Evolutionary conservation across 2,329 filamentous ascomycete genomes (phyloP).

Genomic region (Beauveria sp.): DNA sequence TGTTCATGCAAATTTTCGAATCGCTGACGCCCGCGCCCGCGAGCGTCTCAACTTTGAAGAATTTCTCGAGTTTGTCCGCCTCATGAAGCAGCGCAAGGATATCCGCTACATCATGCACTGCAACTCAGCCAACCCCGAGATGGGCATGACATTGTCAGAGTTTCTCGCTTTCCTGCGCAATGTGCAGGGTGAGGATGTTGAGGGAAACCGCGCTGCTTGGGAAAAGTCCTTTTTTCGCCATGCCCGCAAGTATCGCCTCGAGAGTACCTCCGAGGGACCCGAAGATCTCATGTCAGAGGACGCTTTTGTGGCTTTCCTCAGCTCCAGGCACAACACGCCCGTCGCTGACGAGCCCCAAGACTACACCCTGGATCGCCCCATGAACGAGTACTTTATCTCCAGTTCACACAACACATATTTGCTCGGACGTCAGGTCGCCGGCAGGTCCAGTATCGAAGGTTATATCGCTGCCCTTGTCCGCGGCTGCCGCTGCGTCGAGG

Average conservation of each 20-base stretch:
- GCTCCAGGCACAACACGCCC: constrained; percentile 65
- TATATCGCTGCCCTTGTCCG: constrained; percentile 85
- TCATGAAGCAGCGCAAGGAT: constrained; percentile 79
- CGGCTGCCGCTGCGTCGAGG: constrained; percentile 90
- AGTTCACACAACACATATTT: constrained; percentile 99
- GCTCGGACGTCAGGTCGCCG: constrained; percentile 80
- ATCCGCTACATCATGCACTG: constrained; percentile 65
- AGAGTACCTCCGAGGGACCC: constrained; percentile 36
- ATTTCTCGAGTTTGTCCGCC: constrained; percentile 75
- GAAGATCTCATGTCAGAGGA: constrained; percentile 60
- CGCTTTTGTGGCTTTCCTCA: constrained; percentile 69
- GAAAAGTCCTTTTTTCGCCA: constrained; percentile 64
- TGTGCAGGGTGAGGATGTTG: constrained; percentile 69
- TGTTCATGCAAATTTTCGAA: constrained; percentile 64
- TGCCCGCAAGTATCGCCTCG: constrained; percentile 49
- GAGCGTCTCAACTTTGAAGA: constrained; percentile 68
- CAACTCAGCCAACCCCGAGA: constrained; percentile 48
- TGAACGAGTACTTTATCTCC: constrained; percentile 97
- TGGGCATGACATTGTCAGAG: constrained; percentile 61
- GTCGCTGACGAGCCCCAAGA: constrained; percentile 53
- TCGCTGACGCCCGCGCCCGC: constrained; percentile 57
- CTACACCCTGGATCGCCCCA: constrained; percentile 66
- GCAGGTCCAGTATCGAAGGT: constrained; percentile 86
- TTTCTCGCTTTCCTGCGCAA: constrained; percentile 71
- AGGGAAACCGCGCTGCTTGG: constrained; percentile 59